phyloP scores from a whole-genome alignment of 371 early-diverging fungal species.

The Mortierella polycephala region DNA sequence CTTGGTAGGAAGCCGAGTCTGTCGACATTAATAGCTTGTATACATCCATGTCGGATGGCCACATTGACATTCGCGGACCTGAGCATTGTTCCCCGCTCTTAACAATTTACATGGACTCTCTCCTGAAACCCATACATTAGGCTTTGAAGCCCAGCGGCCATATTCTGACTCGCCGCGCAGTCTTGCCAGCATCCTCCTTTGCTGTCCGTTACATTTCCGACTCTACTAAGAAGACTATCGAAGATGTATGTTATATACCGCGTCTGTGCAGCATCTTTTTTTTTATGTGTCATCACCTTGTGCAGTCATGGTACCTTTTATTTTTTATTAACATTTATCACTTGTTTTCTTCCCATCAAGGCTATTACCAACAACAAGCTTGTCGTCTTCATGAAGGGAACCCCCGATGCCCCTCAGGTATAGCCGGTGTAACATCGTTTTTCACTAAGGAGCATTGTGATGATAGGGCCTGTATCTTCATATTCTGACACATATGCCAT shows the following conservation, averaged over 20 bases:
- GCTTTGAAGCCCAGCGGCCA: slow-evolving; percentile 24
- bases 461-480: not conserved
- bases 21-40: not conserved
- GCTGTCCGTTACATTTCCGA: slow-evolving; percentile 50
- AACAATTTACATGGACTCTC: slow-evolving; percentile 9
- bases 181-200: slow-evolving; percentile 44
- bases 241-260: slow-evolving; percentile 35
- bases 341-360: not conserved
- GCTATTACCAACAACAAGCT: slow-evolving; percentile 39
- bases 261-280: not conserved
- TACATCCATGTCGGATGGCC: not conserved
- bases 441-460: not conserved
- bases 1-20: slow-evolving; percentile 40
- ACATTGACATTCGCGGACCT: not conserved
- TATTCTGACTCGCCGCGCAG: slow-evolving; percentile 47
- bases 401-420: slow-evolving; percentile 87
- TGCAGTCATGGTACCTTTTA: not conserved
- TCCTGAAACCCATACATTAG: not conserved
- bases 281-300: not conserved
- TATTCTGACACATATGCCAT: not conserved
- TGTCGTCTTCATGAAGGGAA: slow-evolving; percentile 95
- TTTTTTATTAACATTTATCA: not conserved
- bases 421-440: not conserved
- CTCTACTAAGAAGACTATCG: slow-evolving; percentile 49
- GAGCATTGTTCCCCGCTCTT: not conserved